Evolutionary conservation across 2,329 filamentous ascomycete genomes (phyloP), one percentile per base, ranked within the genome.

Genomic region (Venturia nashicola): DNA sequence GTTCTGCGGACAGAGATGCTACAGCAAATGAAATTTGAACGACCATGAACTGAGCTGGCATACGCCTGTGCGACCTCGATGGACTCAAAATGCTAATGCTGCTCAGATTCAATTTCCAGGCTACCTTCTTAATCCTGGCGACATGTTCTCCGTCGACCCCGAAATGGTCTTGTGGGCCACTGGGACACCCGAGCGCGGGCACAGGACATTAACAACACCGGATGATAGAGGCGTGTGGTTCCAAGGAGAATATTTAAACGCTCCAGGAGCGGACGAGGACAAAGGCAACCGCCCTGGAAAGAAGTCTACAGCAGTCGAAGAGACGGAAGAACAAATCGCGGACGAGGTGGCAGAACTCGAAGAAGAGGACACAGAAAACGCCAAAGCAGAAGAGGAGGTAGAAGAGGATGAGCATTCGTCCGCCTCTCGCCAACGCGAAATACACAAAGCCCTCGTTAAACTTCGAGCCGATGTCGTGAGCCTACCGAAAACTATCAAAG

Each of bases 141-240:
- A 99, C 74, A 90, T 99, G 86, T 99, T 99, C 81, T 91, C 96
- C 74, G 93, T 99, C 70, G 89, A 97, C 23, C 82, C 89, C 43
- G 90, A 96, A 46, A 86, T 87, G 69, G 94, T 99, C 64, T 82
- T 99, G 76, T 92, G 83, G 71, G 93, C 90, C 42, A 96, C 92
- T 0, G 94, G 94, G 65, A 73, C 54, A 0, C 81, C 96, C 64
- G 89, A 89, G 1, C 86, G 90, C 43, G 91, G 96, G 73, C 91
- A 92, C 71, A 90, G 92, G 71, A 90, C 86, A 2, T 88, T 96
- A 40, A 27, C 2, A 20, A 11, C 59, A 36, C 44, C 62, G 46
- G 34, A 46, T 23, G 20, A 23, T n/a, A 48, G 36, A 44, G 61
- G 32, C 20, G 12, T 39, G 2, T 39, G 61, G 23, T 34, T 3